Conservation (phyloP, 495 filamentous ascomycete genomes). For the Penicillium goetzii region DNA sequence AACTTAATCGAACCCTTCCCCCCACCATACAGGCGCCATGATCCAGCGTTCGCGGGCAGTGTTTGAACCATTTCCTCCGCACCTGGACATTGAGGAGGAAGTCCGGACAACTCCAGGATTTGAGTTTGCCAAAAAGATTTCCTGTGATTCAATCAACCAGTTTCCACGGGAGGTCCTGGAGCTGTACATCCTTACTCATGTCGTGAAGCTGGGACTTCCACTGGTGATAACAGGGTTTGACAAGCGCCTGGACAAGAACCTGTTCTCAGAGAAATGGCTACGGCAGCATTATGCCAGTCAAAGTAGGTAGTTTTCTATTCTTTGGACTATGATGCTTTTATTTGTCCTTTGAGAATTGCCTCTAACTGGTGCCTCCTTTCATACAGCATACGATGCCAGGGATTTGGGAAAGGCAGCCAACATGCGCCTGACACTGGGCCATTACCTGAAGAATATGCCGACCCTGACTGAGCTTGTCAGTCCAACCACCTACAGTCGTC, state of each 20-base stretch:
- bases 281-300: constrained; percentile 72
- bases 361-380: neutral
- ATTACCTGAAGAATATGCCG: constrained; percentile 85
- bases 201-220: constrained; percentile 81
- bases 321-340: neutral
- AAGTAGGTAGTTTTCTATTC: constrained; percentile 47
- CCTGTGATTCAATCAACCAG: constrained; percentile 70
- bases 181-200: constrained; percentile 74
- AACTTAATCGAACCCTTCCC: neutral
- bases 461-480: constrained; percentile 77
- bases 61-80: constrained; percentile 84
- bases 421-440: constrained; percentile 78
- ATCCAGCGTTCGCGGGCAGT: constrained; percentile 47
- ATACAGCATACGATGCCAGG: constrained; percentile 66
- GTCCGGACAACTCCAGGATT: constrained; percentile 83
- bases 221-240: constrained; percentile 82
- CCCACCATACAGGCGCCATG: constrained; percentile 11
- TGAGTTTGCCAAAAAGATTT: constrained; percentile 75
- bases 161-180: constrained; percentile 77
- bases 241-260: constrained; percentile 57
- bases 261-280: constrained; percentile 83
- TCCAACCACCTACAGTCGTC: constrained; percentile 65
- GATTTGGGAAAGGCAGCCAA: constrained; percentile 70
- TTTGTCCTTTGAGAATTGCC: neutral
- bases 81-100: constrained; percentile 72